Evolutionary conservation across 495 filamentous ascomycete genomes (phyloP), one percentile per base, ranked within the genome.

Genomic region (Penicillium atrosanguineum): DNA sequence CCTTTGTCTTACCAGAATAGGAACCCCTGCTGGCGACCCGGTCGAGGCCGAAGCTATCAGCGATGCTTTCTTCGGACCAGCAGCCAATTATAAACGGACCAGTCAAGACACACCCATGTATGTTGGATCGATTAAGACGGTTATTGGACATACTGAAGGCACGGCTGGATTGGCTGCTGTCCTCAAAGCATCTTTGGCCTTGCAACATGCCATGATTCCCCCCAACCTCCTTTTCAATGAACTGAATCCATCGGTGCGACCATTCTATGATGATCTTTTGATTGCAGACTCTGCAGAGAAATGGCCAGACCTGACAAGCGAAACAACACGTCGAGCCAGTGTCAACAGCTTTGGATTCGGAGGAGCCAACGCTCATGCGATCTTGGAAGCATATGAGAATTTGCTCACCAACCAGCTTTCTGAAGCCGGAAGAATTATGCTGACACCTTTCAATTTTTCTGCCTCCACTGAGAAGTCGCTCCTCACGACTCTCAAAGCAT

Each of bases 341-440:
- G 60, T 72, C 4, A 70, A 70, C 38, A 57, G 53, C 6, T 87
- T 85, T 52, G 85, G 85, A 0, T 87, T 83, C 61, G 85, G 85
- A 20, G 85, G 85, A 29, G 75, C 79, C 15, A 87, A 87, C 54
- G 76, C 79, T 0, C 84, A 87, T 53, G 82, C 73, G 14, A 85
- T 88, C 37, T 12, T 87, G 11, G 83, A 88, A 52, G 53, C 46
- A 14, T 68, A 53, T 14, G 50, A 57, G 7, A 15, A n/a, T 1
- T 3, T 18, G 3, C 1, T 11, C 1, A 11, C 12, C 12, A 29
- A 1, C 1, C 18, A 14, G 19, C 15, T 6, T 1, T 11, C 2
- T 37, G 29, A 31, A 8, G 6, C n/a, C 12, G 3, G 26, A 7
- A 23, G 7, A 1, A 14, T 18, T 7, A 5, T 36, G 5, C 29